phyloP scores from a whole-genome alignment of 306 rosid genomes.

The Ziziphus jujuba region DNA sequence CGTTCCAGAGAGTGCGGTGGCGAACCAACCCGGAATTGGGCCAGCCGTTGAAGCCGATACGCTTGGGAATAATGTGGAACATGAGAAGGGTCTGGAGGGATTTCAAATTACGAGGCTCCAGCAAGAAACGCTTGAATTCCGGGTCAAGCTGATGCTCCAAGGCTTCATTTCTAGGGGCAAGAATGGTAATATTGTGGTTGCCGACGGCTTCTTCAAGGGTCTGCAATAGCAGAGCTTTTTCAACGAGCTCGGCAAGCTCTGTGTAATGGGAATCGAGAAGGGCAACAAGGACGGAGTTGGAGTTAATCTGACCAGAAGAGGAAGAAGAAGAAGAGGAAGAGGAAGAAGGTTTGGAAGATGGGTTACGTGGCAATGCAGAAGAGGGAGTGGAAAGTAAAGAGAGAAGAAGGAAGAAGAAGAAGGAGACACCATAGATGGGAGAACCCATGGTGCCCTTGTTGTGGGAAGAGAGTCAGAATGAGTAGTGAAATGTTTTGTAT shows the following conservation, averaged over 20 bases:
- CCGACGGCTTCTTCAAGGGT: slow-evolving; percentile 76
- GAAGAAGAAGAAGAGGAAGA: slow-evolving; percentile 29
- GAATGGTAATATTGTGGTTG: slow-evolving; percentile 72
- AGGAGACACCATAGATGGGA: slow-evolving; percentile 55
- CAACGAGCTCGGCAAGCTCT: slow-evolving; percentile 87
- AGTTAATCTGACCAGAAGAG: slow-evolving; percentile 50
- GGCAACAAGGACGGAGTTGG: slow-evolving; percentile 90
- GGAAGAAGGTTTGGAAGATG: slow-evolving; percentile 19
- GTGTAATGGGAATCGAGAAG: slow-evolving; percentile 95
- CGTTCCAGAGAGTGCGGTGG: slow-evolving; percentile 47
- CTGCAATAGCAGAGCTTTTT: slow-evolving; percentile 81
- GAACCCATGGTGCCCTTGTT: slow-evolving; percentile 63
- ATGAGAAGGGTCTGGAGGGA: slow-evolving; percentile 80
- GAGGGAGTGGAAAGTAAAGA: slow-evolving; percentile 12
- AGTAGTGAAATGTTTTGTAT: not conserved
- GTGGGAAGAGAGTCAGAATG: not conserved
- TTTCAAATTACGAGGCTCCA: slow-evolving; percentile 68
- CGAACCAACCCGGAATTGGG: slow-evolving; percentile 39
- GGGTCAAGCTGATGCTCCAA: slow-evolving; percentile 80
- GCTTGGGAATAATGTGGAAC: slow-evolving; percentile 82
- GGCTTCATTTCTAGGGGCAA: slow-evolving; percentile 83
- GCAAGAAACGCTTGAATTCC: slow-evolving; percentile 81
- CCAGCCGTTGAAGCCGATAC: slow-evolving; percentile 53
- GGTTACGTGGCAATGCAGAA: slow-evolving; percentile 35
- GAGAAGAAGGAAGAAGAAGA: slow-evolving; percentile 19